A percentile compares a stretch with the other conserved stretches of the same genome.
These are phyloP conservation scores for Leersia perrieri DNA, from an alignment of 176 grass and related monocot species.

Conservation along the genomic window DNA sequence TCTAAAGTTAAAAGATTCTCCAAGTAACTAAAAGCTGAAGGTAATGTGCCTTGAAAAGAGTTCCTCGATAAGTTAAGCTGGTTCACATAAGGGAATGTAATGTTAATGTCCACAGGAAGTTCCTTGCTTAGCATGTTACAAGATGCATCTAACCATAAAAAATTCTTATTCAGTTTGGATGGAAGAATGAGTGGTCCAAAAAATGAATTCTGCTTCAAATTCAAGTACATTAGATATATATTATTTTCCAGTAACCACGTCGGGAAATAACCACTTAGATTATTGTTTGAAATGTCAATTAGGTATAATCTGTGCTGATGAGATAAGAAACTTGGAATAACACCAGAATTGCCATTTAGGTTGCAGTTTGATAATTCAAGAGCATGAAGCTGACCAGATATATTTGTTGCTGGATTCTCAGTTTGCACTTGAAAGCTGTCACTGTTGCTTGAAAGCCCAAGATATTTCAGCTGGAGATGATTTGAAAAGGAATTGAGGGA, in stretches of 20 bases:
- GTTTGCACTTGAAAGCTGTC: constrained; percentile 12
- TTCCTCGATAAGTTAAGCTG: constrained; percentile 18
- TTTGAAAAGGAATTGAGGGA: background rate
- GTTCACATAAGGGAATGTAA: background rate
- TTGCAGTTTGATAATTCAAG: constrained; percentile 25
- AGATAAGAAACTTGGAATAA: constrained; percentile 10
- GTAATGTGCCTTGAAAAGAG: background rate
- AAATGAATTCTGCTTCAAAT: constrained; percentile 8
- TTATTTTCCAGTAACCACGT: constrained; percentile 39
- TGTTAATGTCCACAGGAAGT: constrained; percentile 12
- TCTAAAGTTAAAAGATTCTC: constrained; percentile 12
- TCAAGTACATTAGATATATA: background rate
- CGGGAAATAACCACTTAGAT: constrained; percentile 21
- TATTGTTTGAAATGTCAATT: constrained; percentile 29
- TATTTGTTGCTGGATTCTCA: constrained; percentile 8
- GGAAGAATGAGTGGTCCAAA: constrained; percentile 8
- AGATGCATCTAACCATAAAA: constrained; percentile 12
- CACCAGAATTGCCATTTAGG: constrained; percentile 12
- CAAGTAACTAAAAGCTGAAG: constrained; percentile 5
- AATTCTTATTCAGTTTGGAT: constrained; percentile 8
- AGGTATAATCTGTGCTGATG: constrained; percentile 19
- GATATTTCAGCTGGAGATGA: constrained; percentile 1
- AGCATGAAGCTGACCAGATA: constrained; percentile 16
- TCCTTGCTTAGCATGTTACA: background rate
- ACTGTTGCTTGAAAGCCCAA: constrained; percentile 17